Conservation (phyloP, 805 yeast genomes). For the Yarrowia divulgata region DNA sequence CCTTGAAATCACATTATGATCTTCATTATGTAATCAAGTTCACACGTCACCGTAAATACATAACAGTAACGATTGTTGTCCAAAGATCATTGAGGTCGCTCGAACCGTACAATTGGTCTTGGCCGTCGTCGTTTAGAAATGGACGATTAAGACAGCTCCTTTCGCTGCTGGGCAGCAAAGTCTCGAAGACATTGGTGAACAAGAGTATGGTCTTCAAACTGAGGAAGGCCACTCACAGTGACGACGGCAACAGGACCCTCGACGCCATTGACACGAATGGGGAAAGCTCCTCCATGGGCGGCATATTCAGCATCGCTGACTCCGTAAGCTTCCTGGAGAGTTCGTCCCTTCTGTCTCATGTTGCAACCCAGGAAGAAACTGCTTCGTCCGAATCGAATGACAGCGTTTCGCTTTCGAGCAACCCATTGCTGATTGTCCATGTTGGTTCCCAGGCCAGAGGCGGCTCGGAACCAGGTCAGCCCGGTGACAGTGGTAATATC, state of each 20-base stretch:
- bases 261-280: conserved; percentile 47
- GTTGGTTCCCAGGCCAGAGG: conserved; percentile 47
- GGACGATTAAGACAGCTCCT: conserved; percentile 3
- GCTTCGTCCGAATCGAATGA: conserved; percentile 46
- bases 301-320: conserved; percentile 45
- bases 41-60: too few species aligned
- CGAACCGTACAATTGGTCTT: too few species aligned
- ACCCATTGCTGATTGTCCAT: conserved; percentile 49
- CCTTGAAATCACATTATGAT: too few species aligned
- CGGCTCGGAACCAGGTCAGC: conserved; percentile 46
- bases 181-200: conserved; percentile 52
- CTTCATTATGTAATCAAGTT: not conserved
- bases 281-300: conserved; percentile 49
- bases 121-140: too few species aligned
- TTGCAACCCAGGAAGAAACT: conserved; percentile 47
- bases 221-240: conserved; percentile 48
- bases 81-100: too few species aligned
- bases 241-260: conserved; percentile 49
- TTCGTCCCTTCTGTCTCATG: conserved; percentile 43
- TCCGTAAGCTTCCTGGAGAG: conserved; percentile 43
- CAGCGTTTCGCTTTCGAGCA: conserved; percentile 46
- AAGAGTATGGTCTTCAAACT: conserved; percentile 47
- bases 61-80: too few species aligned
- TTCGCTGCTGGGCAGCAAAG: conserved; percentile 31
- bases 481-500: conserved; percentile 45